Percentiles rank a stretch among this genome's conserved stretches.
phyloP scores from a whole-genome alignment of 805 yeast species.

The Wickerhamiella alocasiicola region DNA sequence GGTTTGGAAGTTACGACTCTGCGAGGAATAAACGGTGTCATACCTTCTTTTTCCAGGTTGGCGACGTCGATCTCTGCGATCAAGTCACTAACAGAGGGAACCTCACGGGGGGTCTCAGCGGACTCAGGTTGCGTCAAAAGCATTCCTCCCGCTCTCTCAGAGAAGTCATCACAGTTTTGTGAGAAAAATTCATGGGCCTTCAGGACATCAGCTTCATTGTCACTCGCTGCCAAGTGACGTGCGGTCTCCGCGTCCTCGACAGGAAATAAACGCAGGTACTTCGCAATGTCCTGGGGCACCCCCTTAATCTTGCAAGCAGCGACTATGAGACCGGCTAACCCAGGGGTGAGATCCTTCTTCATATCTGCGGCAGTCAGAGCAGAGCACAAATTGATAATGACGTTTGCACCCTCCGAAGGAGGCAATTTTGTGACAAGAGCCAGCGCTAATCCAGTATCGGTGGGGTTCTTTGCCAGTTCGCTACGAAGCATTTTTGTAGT shows the following conservation, averaged over 20 bases:
- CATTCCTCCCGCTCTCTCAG: conserved; percentile 3
- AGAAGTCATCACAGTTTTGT: neutral
- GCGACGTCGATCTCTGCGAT: conserved; percentile 22
- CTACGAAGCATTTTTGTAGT: conserved; percentile 1
- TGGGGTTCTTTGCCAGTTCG: conserved; percentile 17
- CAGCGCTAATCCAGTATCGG: conserved; percentile 21
- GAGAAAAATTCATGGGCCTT: conserved; percentile 11
- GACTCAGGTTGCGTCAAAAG: conserved; percentile 2
- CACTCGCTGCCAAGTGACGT: conserved; percentile 2
- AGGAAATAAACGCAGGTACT: conserved; percentile 1
- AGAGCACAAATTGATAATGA: conserved; percentile 15
- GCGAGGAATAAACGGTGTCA: conserved; percentile 22
- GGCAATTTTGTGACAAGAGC: conserved; percentile 21
- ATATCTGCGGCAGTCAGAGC: conserved; percentile 19
- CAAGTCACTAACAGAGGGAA: conserved; percentile 15
- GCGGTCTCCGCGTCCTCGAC: conserved; percentile 9
- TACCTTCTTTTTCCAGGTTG: conserved; percentile 16
- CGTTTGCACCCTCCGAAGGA: neutral
- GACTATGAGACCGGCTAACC: conserved; percentile 38
- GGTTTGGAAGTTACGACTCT: conserved; percentile 19
- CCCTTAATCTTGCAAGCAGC: conserved; percentile 35
- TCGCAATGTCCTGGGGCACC: neutral
- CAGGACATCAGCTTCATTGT: conserved; percentile 2
- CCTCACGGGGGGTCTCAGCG: conserved; percentile 4
- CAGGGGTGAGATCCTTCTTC: conserved; percentile 28